A percentile compares a stretch with the other conserved stretches of the same genome.
Evolutionary conservation across 108 stramenopile species (phyloP).

Genomic region (Aureococcus anophagefferens): DNA sequence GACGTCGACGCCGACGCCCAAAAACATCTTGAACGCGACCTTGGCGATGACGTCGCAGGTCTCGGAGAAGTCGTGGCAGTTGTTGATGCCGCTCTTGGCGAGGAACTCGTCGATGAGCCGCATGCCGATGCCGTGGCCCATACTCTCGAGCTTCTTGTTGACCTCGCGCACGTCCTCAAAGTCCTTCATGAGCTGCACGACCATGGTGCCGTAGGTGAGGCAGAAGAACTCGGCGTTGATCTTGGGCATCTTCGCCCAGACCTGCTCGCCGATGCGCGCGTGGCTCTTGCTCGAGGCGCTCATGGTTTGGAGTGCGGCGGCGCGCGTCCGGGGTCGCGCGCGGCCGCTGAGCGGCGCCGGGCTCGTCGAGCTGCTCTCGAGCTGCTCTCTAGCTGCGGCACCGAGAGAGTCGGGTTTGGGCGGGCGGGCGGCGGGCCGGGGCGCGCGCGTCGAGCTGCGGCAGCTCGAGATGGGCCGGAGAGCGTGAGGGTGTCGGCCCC

Average conservation of each 20-base stretch:
- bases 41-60: conserved; percentile 80
- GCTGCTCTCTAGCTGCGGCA: too few relatives aligned
- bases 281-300: too few relatives aligned
- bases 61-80: conserved; percentile 51
- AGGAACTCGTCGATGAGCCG: conserved; percentile 89
- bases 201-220: conserved; percentile 87
- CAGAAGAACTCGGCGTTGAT: conserved; percentile 91
- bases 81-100: conserved; percentile 57
- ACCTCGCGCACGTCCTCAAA: conserved; percentile 62
- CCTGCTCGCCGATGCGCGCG: not conserved
- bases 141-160: conserved; percentile 76
- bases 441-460: too few relatives aligned
- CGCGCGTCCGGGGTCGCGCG: too few relatives aligned
- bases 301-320: too few relatives aligned
- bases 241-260: conserved; percentile 72
- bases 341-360: too few relatives aligned
- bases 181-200: conserved; percentile 79
- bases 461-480: too few relatives aligned
- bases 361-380: too few relatives aligned
- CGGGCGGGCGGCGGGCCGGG: too few relatives aligned
- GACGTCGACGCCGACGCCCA: conserved; percentile 74
- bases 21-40: conserved; percentile 90
- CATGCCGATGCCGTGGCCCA: conserved; percentile 88
- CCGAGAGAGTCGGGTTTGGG: too few relatives aligned
- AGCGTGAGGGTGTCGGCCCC: too few relatives aligned